These are phyloP conservation scores for Lepidopterella palustris DNA, from an alignment of 495 filamentous ascomycete species.

Conservation along the genomic window DNA sequence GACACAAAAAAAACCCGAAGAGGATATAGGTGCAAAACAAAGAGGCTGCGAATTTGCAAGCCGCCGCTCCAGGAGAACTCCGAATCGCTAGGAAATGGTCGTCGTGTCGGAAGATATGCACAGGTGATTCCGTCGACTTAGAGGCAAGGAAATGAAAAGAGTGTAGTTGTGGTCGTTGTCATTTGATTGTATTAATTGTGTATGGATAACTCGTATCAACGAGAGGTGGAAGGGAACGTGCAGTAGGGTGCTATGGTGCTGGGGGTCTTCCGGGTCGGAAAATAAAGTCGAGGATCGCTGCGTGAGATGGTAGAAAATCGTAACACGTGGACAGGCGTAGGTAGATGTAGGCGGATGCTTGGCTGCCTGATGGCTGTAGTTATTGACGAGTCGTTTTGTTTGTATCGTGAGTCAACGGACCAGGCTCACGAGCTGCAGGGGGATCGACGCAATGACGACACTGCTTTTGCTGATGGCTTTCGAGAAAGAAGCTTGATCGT, in stretches of 20 bases:
- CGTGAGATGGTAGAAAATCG: slow-evolving; percentile 28
- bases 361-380: slow-evolving; percentile 5
- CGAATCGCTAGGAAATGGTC: slow-evolving; percentile 10
- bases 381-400: slow-evolving; percentile 9
- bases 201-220: slow-evolving; percentile 31
- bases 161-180: slow-evolving; percentile 28
- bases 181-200: slow-evolving; percentile 31
- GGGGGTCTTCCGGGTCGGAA: slow-evolving; percentile 13
- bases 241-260: slow-evolving; percentile 8
- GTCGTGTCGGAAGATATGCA: slow-evolving; percentile 25
- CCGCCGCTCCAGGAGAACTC: slow-evolving; percentile 22
- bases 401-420: slow-evolving; percentile 25
- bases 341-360: slow-evolving; percentile 11
- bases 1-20: slow-evolving; percentile 1
- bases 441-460: slow-evolving; percentile 17
- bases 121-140: slow-evolving; percentile 27
- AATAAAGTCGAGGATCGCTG: slow-evolving; percentile 19
- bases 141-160: slow-evolving; percentile 35
- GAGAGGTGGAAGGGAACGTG: slow-evolving; percentile 15
- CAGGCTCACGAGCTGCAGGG: slow-evolving; percentile 23
- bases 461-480: slow-evolving; percentile 22
- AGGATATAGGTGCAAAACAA: slow-evolving; percentile 7
- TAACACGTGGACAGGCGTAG: slow-evolving; percentile 27
- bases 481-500: slow-evolving; percentile 14
- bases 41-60: slow-evolving; percentile 4